phyloP scores from a whole-genome alignment of 129 eudicot genomes.

The Sambucus nigra region DNA sequence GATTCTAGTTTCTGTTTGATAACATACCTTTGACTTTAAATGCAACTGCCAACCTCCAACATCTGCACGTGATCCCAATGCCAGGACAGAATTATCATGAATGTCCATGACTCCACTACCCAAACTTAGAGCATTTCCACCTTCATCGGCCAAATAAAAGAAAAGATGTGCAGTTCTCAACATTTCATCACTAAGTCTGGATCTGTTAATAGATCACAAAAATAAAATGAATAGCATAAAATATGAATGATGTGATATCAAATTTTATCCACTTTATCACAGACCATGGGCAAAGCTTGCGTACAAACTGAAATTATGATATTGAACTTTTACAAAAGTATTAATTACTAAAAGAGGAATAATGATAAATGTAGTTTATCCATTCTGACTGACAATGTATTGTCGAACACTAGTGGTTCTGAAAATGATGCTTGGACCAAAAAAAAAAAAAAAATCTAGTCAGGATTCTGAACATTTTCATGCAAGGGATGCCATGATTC shows the following conservation, averaged over 20 bases:
- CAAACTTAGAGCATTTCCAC: slow-evolving; percentile 48
- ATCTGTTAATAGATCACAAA: slow-evolving; percentile 11
- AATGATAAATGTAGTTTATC: too few relatives aligned
- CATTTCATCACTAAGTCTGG: slow-evolving; percentile 29
- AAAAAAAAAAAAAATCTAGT: too few relatives aligned
- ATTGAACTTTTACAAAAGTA: too few relatives aligned
- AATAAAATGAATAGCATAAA: background rate
- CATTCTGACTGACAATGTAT: too few relatives aligned
- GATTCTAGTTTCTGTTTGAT: background rate
- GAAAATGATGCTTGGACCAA: too few relatives aligned
- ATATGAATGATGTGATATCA: background rate
- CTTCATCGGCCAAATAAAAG: slow-evolving; percentile 95
- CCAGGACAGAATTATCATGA: slow-evolving; percentile 52
- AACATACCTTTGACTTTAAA: slow-evolving; percentile 60
- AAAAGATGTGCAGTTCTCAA: slow-evolving; percentile 54
- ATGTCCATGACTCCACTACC: slow-evolving; percentile 38
- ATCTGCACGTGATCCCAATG: slow-evolving; percentile 69
- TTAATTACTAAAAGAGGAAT: too few relatives aligned
- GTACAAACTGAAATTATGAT: too few relatives aligned
- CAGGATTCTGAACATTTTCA: too few relatives aligned
- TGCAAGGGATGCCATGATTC: too few relatives aligned
- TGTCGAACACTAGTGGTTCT: too few relatives aligned
- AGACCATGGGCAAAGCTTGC: too few relatives aligned
- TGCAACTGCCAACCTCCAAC: slow-evolving; percentile 85
- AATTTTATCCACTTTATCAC: background rate